These are phyloP conservation scores for Rhizoclosmatium globosum DNA, from an alignment of 192 early-diverging fungal species.

Conservation along the genomic window DNA sequence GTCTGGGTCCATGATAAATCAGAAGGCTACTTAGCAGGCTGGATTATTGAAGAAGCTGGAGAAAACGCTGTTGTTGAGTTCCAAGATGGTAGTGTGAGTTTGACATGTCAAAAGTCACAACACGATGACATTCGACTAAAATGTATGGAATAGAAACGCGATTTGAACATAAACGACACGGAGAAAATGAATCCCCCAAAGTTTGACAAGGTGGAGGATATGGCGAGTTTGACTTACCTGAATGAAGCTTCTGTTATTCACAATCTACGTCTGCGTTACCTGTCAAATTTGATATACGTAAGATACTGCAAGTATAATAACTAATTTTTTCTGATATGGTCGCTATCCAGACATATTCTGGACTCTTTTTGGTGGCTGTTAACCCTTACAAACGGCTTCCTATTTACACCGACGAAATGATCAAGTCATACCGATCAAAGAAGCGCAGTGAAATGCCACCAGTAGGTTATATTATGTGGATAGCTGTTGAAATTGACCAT, in stretches of 20 bases:
- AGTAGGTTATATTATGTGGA: conserved; percentile 5
- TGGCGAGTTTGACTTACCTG: conserved; percentile 96
- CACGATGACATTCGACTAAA: neutral
- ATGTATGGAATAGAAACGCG: conserved; percentile 1
- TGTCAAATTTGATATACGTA: conserved; percentile 92
- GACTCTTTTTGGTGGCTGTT: conserved; percentile 96
- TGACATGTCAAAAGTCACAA: neutral
- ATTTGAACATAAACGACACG: conserved; percentile 80
- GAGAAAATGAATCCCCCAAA: conserved; percentile 99
- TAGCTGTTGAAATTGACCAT: neutral
- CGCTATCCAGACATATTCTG: conserved; percentile 89
- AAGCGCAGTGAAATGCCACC: conserved; percentile 59
- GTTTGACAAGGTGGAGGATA: conserved; percentile 98
- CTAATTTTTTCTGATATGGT: neutral
- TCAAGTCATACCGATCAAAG: conserved; percentile 72
- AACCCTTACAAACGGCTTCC: conserved; percentile 95
- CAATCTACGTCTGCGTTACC: conserved; percentile 91
- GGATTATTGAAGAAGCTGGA: conserved; percentile 72
- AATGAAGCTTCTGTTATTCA: conserved; percentile 99
- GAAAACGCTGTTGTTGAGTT: conserved; percentile 80
- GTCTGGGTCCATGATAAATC: conserved; percentile 95
- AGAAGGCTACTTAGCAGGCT: conserved; percentile 88
- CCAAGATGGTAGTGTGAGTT: conserved; percentile 76
- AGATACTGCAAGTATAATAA: conserved; percentile 6
- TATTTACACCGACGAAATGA: conserved; percentile 84